A percentile compares a stretch with the other conserved stretches of the same genome.
These are phyloP conservation scores for Streptanthus diversifolius DNA, from an alignment of 345 rosid species.

Conservation along the genomic window DNA sequence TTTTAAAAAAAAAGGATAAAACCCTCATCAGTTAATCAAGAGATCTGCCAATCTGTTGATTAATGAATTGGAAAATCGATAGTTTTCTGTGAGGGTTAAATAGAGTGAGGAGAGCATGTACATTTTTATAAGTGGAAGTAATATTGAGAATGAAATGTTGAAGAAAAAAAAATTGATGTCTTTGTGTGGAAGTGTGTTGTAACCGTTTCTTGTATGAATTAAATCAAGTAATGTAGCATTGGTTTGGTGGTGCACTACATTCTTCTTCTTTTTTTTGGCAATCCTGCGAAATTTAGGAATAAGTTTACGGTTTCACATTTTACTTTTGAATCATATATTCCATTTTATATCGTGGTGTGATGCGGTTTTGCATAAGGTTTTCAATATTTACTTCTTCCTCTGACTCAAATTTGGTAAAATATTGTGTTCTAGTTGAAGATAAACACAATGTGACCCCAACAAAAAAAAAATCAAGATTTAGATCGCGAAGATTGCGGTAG, in stretches of 20 bases:
- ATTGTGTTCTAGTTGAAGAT: not conserved
- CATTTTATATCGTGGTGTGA: not conserved
- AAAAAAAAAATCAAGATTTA: not conserved
- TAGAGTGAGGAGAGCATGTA: slow-evolving; percentile 1
- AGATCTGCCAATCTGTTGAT: not conserved
- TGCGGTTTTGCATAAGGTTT: not conserved
- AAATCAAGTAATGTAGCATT: not conserved
- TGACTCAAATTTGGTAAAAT: not conserved
- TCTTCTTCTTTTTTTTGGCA: no score
- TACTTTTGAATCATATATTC: no score
- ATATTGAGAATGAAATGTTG: not conserved
- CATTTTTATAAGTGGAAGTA: slow-evolving; percentile 7
- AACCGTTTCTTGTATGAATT: not conserved
- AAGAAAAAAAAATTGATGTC: not conserved
- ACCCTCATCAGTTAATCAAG: not conserved
- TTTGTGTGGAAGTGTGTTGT: slow-evolving; percentile 12
- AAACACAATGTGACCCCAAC: not conserved
- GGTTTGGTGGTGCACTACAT: no score
- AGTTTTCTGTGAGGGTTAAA: slow-evolving; percentile 19
- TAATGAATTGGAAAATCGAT: slow-evolving; percentile 12
- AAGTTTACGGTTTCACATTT: no score
- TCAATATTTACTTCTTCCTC: not conserved
- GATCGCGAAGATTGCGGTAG: not conserved
- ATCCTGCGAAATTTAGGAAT: not conserved
- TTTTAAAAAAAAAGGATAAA: not conserved